phyloP scores from a whole-genome alignment of 225 moss, liverwort and hornwort species.

The Asterella californica region DNA sequence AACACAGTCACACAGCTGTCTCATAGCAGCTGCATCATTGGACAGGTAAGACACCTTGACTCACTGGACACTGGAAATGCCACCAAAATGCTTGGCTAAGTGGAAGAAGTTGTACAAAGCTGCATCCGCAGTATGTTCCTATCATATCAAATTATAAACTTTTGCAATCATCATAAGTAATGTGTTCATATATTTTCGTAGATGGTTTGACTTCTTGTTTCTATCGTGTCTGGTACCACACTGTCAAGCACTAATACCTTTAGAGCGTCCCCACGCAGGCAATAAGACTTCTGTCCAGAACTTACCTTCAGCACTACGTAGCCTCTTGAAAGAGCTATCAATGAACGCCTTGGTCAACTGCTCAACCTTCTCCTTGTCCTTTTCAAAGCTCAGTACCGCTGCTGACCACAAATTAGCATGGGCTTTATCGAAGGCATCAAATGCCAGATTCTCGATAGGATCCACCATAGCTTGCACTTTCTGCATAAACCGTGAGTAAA shows the following conservation, averaged over 20 bases:
- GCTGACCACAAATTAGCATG: constrained; percentile 59
- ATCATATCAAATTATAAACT: not conserved
- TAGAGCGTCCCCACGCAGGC: not conserved
- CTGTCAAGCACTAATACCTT: too few species aligned
- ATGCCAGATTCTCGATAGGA: constrained; percentile 73
- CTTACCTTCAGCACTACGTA: constrained; percentile 84
- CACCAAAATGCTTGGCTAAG: not conserved
- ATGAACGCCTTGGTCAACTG: constrained; percentile 83
- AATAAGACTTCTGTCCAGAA: not conserved
- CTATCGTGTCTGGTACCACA: not conserved
- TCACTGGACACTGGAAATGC: not conserved
- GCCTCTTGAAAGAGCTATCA: constrained; percentile 80
- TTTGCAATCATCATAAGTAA: not conserved
- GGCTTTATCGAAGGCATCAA: constrained; percentile 76
- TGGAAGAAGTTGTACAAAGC: not conserved
- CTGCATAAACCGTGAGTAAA: constrained; percentile 31
- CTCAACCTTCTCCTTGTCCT: constrained; percentile 72
- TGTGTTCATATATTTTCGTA: not conserved
- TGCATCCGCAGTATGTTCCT: not conserved
- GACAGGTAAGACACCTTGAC: not conserved
- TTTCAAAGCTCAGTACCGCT: constrained; percentile 62
- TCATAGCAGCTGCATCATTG: not conserved
- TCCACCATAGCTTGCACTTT: constrained; percentile 80
- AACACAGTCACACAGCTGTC: not conserved
- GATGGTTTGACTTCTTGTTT: not conserved